Evolutionary conservation across 352 stramenopile genomes (phyloP).

Genomic region (Stramenopiles sp.): DNA sequence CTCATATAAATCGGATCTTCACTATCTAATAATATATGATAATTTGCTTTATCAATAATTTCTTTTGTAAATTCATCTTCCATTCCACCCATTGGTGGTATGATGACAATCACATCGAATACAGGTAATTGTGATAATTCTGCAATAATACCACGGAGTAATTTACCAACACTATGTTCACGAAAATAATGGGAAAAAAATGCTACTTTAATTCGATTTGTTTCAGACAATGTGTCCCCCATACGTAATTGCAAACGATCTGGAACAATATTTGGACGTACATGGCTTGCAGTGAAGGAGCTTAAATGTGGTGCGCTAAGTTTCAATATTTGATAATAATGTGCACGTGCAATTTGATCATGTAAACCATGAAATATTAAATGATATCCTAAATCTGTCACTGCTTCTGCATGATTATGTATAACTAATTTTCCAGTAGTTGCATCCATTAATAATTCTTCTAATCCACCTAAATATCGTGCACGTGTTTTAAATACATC

Average conservation of each 20-base stretch:
- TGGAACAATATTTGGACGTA: not conserved
- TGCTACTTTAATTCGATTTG: conserved; percentile 20
- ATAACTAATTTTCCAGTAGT: not conserved
- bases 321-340: not conserved
- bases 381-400: not conserved
- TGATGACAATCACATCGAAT: conserved; percentile 33
- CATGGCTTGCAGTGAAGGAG: not conserved
- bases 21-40: conserved; percentile 18
- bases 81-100: conserved; percentile 17
- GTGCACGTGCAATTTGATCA: not conserved
- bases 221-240: not conserved
- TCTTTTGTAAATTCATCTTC: conserved; percentile 28
- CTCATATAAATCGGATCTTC: conserved; percentile 20
- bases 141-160: conserved; percentile 33
- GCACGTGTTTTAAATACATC: not conserved
- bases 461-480: not conserved
- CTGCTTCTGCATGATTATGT: not conserved
- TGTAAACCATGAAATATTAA: not conserved
- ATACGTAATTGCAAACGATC: not conserved
- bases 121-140: conserved; percentile 26
- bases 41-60: conserved; percentile 29
- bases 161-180: conserved; percentile 37
- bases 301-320: not conserved
- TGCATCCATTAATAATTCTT: not conserved
- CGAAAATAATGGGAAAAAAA: conserved; percentile 46